Conservation (phyloP, 2,329 filamentous ascomycete species). For the Helotiales sp. region DNA sequence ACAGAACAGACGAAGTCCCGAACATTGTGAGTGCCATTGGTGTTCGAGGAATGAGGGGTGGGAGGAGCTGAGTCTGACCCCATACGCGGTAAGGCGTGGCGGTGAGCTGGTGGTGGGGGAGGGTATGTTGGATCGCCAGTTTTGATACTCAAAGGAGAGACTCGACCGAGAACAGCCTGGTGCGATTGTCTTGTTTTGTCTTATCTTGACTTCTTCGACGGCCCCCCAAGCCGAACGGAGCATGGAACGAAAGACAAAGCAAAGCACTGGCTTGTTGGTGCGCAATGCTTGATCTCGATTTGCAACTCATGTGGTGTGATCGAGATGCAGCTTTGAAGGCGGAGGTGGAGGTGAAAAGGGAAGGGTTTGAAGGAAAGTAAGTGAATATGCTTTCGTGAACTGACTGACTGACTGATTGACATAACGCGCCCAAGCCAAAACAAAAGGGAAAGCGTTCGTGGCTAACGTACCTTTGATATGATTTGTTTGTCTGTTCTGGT, state of each 20-base stretch:
- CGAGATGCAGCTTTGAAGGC: not conserved
- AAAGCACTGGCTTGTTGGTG: constrained; percentile 7
- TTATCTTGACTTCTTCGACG: not conserved
- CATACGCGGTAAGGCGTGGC: not conserved
- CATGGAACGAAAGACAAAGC: not conserved
- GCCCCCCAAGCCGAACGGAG: not conserved
- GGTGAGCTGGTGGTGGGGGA: constrained; percentile 1
- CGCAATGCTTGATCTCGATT: not conserved
- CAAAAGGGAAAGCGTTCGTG: not conserved
- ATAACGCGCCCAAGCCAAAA: not conserved
- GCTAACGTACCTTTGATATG: constrained; percentile 2
- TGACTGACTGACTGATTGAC: no score
- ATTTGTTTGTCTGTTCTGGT: not conserved
- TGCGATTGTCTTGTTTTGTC: not conserved
- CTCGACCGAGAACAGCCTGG: constrained; percentile 20
- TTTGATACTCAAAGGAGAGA: constrained; percentile 21
- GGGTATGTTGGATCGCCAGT: constrained; percentile 19
- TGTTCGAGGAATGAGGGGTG: constrained; percentile 3
- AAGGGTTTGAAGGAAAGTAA: not conserved
- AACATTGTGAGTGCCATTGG: not conserved
- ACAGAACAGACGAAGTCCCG: not conserved
- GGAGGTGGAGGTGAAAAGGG: not conserved
- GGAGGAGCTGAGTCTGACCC: not conserved
- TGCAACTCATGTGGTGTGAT: not conserved
- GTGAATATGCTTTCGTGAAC: no score